Conservation (phyloP, 2,329 filamentous ascomycete species). For the Ceratocystis diversiconidia region DNA sequence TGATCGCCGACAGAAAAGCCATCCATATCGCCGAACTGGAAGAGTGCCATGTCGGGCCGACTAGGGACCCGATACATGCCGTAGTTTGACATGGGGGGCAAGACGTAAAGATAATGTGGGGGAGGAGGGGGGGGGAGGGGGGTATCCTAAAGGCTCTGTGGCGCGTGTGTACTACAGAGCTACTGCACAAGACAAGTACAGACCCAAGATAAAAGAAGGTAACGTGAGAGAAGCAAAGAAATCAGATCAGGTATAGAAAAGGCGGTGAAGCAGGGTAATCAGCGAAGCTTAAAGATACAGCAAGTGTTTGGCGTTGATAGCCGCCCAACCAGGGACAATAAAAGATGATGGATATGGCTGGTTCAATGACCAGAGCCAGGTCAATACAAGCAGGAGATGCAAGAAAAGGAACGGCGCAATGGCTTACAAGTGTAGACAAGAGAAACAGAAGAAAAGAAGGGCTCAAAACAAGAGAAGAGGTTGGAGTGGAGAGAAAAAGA, state of each 20-base stretch:
- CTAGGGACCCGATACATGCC: slow-evolving; percentile 6
- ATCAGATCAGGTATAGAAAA: neutral
- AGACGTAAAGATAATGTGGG: neutral
- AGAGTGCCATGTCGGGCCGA: slow-evolving; percentile 1
- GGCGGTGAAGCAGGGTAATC: neutral
- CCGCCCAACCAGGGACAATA: neutral
- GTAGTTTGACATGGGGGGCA: slow-evolving; percentile 1
- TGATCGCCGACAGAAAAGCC: slow-evolving; percentile 4
- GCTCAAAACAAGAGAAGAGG: neutral
- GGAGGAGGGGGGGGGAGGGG: no score
- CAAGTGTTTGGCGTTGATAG: neutral
- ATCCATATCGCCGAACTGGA: slow-evolving; percentile 9
- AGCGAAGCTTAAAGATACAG: neutral
- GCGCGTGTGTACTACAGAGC: neutral
- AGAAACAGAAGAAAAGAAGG: neutral
- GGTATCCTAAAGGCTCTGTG: neutral
- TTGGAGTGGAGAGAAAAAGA: neutral
- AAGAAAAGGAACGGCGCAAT: neutral
- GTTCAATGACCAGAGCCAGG: neutral
- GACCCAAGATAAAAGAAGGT: neutral
- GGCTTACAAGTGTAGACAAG: neutral
- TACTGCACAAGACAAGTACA: neutral
- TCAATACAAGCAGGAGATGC: neutral
- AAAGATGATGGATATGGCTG: neutral
- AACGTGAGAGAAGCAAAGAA: neutral